Conservation (phyloP, 345 rosid genomes). For the Populus tremula region DNA sequence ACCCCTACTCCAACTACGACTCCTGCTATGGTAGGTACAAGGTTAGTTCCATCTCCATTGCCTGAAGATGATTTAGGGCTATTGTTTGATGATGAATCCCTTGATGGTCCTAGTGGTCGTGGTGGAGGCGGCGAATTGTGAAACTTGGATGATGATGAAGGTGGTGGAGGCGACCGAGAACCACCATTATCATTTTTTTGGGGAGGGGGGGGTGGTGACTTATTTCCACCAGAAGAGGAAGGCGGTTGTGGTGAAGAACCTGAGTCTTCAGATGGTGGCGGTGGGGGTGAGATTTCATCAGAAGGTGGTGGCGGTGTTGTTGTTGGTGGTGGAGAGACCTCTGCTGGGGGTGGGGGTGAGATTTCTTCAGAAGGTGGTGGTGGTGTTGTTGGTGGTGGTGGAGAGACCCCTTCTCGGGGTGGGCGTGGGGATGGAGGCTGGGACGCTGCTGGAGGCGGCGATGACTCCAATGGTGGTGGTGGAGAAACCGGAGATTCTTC, state of each 20-base stretch:
- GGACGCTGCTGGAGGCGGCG: slow-evolving; percentile 8
- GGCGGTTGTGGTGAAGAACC: slow-evolving; percentile 35
- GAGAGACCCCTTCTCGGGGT: not conserved
- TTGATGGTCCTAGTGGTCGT: slow-evolving; percentile 15
- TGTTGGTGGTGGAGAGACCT: slow-evolving; percentile 25
- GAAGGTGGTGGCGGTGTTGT: slow-evolving; percentile 19
- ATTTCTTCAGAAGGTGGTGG: not conserved
- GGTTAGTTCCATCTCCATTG: not conserved
- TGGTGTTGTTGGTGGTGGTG: slow-evolving; percentile 14
- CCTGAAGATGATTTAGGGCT: not conserved
- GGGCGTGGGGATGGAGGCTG: slow-evolving; percentile 26
- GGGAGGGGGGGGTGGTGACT: slow-evolving; percentile 6
- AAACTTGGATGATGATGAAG: slow-evolving; percentile 31
- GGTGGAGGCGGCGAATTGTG: slow-evolving; percentile 31
- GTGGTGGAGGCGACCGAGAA: slow-evolving; percentile 16
- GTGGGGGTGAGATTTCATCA: slow-evolving; percentile 13
- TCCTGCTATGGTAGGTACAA: slow-evolving; percentile 29
- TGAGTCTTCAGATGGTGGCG: slow-evolving; percentile 29
- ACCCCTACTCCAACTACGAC: slow-evolving; percentile 38
- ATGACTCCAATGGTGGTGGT: slow-evolving; percentile 9
- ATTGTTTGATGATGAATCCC: slow-evolving; percentile 6
- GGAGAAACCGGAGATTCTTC: slow-evolving; percentile 20
- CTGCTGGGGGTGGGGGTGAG: slow-evolving; percentile 33
- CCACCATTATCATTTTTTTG: not conserved
- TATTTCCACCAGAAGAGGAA: not conserved